Percentiles rank a stretch among this genome's conserved stretches.
Evolutionary conservation across 352 stramenopile species (phyloP).

Genomic region (Globisporangium sylvaticum): DNA sequence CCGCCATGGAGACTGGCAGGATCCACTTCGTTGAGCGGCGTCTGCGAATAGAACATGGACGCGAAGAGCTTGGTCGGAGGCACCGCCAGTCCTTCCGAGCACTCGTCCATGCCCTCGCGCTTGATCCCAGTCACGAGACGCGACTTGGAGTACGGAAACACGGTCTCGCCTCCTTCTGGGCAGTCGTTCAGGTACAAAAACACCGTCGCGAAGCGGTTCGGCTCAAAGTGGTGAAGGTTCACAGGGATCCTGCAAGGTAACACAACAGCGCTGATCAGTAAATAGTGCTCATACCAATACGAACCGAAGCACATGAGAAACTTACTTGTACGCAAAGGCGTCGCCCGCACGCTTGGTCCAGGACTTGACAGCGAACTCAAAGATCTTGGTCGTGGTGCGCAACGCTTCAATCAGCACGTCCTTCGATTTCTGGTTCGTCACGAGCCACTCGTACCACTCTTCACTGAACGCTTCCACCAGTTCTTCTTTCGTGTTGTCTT

Average conservation of each 20-base stretch:
- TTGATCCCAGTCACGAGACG: slow-evolving; percentile 51
- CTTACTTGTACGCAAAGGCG: slow-evolving; percentile 39
- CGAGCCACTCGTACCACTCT: slow-evolving; percentile 50
- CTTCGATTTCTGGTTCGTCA: slow-evolving; percentile 38
- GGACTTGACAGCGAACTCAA: slow-evolving; percentile 39
- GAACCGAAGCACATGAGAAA: background rate
- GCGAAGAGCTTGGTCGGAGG: slow-evolving; percentile 60
- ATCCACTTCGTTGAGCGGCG: slow-evolving; percentile 51
- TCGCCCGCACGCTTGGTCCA: slow-evolving; percentile 50
- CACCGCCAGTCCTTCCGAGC: slow-evolving; percentile 58
- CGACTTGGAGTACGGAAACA: slow-evolving; percentile 87
- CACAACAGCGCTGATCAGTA: background rate
- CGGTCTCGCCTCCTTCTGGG: slow-evolving; percentile 89
- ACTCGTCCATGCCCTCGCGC: slow-evolving; percentile 61
- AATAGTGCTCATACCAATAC: background rate
- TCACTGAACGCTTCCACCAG: slow-evolving; percentile 28
- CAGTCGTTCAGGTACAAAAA: slow-evolving; percentile 95
- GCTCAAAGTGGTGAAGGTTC: slow-evolving; percentile 56
- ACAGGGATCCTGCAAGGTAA: slow-evolving; percentile 28
- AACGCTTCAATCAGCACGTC: slow-evolving; percentile 53
- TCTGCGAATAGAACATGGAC: slow-evolving; percentile 73
- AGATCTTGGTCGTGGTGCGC: slow-evolving; percentile 27
- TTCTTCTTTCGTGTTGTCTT: slow-evolving; percentile 41
- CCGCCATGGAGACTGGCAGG: slow-evolving; percentile 60
- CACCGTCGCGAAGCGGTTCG: slow-evolving; percentile 93